phyloP scores from a whole-genome alignment of 139 green algal genomes.

The Chlorella ohadii region DNA sequence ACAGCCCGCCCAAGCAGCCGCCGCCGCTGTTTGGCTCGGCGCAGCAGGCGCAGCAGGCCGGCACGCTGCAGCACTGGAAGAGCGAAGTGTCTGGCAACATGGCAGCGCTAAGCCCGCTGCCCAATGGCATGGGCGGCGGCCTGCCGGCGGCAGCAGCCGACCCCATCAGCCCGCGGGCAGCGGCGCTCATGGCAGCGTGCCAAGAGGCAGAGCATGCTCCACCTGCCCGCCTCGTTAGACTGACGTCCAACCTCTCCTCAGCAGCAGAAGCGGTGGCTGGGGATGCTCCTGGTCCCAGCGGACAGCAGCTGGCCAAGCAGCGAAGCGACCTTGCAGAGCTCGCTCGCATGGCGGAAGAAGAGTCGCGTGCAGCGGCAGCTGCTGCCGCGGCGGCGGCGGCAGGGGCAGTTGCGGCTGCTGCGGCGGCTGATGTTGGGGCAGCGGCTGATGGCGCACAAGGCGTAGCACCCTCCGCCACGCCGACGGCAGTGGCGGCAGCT shows the following conservation, averaged over 20 bases:
- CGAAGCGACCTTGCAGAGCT: not conserved
- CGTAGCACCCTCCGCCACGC: no score
- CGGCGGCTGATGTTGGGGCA: no score
- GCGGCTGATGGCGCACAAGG: no score
- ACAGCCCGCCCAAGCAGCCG: not conserved
- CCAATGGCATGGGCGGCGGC: not conserved
- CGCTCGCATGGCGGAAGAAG: not conserved
- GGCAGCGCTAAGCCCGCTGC: not conserved
- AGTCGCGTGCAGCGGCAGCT: not conserved
- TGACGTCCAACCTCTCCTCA: not conserved
- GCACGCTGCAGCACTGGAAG: constrained; percentile 1
- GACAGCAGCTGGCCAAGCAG: not conserved
- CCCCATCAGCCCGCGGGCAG: not conserved
- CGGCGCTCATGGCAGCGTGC: constrained; percentile 11
- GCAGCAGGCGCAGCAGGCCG: not conserved
- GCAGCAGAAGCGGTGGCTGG: not conserved
- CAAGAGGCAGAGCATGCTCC: not conserved
- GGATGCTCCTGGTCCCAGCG: not conserved
- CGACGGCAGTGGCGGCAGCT: no score
- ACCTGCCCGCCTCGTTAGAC: not conserved
- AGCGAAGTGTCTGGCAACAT: constrained; percentile 5
- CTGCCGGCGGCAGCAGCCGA: not conserved
- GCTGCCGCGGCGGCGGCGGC: not conserved
- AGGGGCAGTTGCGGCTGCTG: not conserved
- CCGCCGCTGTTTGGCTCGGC: constrained; percentile 3